These are phyloP conservation scores for Penicillium argentinense DNA, from an alignment of 495 filamentous ascomycete genomes.

Conservation along the genomic window DNA sequence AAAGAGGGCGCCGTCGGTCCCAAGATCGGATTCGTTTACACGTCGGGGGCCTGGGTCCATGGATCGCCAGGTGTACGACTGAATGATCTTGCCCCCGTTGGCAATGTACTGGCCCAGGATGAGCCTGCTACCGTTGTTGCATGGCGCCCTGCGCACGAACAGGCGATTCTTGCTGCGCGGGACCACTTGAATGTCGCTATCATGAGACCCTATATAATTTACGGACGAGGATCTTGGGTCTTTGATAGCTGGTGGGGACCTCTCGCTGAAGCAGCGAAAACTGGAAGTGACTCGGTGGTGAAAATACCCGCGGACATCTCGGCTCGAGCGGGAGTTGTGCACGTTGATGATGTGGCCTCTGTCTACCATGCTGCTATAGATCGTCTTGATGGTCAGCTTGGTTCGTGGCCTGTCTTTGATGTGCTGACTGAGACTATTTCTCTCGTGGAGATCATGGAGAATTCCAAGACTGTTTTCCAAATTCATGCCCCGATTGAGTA, in stretches of 20 bases:
- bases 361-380: slow-evolving; percentile 36
- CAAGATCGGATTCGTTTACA: slow-evolving; percentile 46
- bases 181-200: slow-evolving; percentile 39
- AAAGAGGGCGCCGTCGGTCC: slow-evolving; percentile 15
- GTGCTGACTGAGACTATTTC: slow-evolving; percentile 30
- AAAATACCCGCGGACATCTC: slow-evolving; percentile 22
- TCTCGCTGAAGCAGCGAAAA: slow-evolving; percentile 24
- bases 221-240: slow-evolving; percentile 30
- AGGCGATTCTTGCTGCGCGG: slow-evolving; percentile 27
- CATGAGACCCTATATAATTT: slow-evolving; percentile 36
- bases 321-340: slow-evolving; percentile 24
- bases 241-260: slow-evolving; percentile 22
- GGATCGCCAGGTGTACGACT: slow-evolving; percentile 27
- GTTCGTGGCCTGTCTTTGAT: slow-evolving; percentile 45
- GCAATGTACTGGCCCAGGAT: slow-evolving; percentile 1
- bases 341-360: slow-evolving; percentile 41
- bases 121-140: slow-evolving; percentile 22
- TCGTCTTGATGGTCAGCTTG: slow-evolving; percentile 27
- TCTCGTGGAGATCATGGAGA: slow-evolving; percentile 9
- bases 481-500: slow-evolving; percentile 13
- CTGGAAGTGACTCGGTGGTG: slow-evolving; percentile 4
- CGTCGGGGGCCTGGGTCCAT: slow-evolving; percentile 42
- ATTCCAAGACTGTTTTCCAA: background rate
- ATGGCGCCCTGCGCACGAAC: slow-evolving; percentile 37
- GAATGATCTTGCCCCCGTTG: slow-evolving; percentile 32